Conservation (phyloP, 192 early-diverging fungal genomes). For the Linnemannia zychae region DNA sequence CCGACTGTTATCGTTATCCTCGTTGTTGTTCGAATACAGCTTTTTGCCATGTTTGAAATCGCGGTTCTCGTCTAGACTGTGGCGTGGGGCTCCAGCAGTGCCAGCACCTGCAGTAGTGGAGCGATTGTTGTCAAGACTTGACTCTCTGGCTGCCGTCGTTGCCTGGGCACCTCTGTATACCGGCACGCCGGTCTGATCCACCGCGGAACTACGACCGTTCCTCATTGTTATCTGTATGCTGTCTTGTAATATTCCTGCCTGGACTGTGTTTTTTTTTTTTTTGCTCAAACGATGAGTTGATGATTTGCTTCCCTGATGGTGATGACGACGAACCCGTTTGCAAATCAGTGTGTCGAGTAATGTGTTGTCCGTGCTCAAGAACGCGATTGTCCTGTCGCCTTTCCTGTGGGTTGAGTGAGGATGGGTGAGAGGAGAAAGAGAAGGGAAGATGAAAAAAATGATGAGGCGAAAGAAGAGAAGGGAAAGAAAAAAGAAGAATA, state of each 20-base stretch:
- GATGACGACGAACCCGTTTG: not conserved
- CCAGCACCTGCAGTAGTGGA: not conserved
- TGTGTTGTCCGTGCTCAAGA: not conserved
- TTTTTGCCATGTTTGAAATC: not conserved
- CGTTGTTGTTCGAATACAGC: not conserved
- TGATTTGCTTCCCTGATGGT: not conserved
- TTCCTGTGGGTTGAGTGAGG: not conserved
- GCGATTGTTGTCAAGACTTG: conserved; percentile 14
- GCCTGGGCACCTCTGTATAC: conserved; percentile 22
- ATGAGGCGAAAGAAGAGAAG: not conserved
- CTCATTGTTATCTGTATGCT: conserved; percentile 15
- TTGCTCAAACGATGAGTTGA: not conserved
- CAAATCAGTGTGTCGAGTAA: too few relatives aligned
- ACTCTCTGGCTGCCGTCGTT: not conserved
- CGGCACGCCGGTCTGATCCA: conserved; percentile 32
- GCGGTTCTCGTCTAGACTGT: not conserved
- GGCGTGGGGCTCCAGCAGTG: not conserved
- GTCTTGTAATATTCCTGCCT: not conserved
- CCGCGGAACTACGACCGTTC: conserved; percentile 41
- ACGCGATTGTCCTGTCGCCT: not conserved
- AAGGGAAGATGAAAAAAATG: not conserved
- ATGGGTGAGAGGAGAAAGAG: not conserved
- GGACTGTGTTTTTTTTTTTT: not conserved
- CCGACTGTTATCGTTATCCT: conserved; percentile 20
- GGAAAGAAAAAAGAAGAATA: not conserved